phyloP scores from a whole-genome alignment of 768 basidiomycete species.

The Rhodocollybia butyracea region DNA sequence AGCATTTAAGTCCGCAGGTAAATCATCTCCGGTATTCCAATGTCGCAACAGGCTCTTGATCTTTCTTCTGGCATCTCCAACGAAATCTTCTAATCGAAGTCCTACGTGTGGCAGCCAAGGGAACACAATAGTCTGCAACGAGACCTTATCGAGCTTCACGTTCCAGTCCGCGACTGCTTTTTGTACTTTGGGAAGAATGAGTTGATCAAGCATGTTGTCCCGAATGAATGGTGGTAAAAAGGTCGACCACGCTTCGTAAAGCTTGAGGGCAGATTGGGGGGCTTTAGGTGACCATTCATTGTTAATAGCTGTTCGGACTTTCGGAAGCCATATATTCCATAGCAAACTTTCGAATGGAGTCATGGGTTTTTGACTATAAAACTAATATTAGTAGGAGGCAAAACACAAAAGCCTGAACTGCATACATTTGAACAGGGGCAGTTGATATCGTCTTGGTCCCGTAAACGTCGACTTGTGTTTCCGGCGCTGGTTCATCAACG shows the following conservation, averaged over 20 bases:
- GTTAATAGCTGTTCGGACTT: conserved; percentile 89
- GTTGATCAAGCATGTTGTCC: conserved; percentile 94
- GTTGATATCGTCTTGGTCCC: conserved; percentile 39
- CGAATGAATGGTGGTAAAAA: conserved; percentile 88
- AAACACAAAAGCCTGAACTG: background rate
- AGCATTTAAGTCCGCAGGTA: conserved; percentile 69
- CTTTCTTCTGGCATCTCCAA: conserved; percentile 85
- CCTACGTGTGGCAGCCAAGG: conserved; percentile 95
- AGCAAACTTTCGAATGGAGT: conserved; percentile 92
- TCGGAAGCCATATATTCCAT: conserved; percentile 95
- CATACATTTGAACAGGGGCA: conserved; percentile 31
- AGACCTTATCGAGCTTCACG: conserved; percentile 46
- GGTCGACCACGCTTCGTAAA: conserved; percentile 87
- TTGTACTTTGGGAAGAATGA: conserved; percentile 90
- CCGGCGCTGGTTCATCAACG: conserved; percentile 34
- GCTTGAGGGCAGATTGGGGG: conserved; percentile 70
- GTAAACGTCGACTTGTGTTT: conserved; percentile 53
- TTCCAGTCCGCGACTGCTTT: conserved; percentile 85
- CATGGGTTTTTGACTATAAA: conserved; percentile 64
- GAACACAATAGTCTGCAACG: conserved; percentile 82
- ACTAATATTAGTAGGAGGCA: conserved; percentile 7
- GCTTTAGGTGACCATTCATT: conserved; percentile 87
- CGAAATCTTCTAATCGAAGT: conserved; percentile 74
- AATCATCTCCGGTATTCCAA: conserved; percentile 70
- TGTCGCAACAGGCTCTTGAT: conserved; percentile 72